Evolutionary conservation across 148 eudicot genomes (phyloP), one percentile per base, ranked within the genome.

Genomic region (Fagopyrum tataricum): DNA sequence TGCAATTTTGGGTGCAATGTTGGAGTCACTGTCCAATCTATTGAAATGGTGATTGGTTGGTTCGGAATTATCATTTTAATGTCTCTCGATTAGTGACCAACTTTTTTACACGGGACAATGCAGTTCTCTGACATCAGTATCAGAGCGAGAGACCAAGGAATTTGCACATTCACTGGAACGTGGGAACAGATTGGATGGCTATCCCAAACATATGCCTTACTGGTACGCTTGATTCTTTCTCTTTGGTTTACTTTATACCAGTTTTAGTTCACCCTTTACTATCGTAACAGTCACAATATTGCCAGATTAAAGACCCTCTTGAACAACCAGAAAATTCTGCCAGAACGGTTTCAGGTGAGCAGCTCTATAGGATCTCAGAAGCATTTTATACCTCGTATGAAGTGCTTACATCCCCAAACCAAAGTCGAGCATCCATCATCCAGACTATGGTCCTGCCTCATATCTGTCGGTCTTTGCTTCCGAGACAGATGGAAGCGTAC

Each of bases 161-260:
- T 94, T 39, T 83, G 90, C 77, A 72, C 87, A 37, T 86, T 76
- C 82, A 81, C 82, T 55, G 97, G 97, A 76, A 84, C 48, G 70
- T 84, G 90, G 93, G 97, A 91, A 78, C 81, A 81, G 59, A 87
- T 94, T 8, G 73, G 66, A 37, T 94, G 98, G 98, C 86, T 84
- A 66, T 96, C 97, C n/a, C 84, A 82, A 83, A 91, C 93, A 52
- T 87, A 83, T 82, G 83, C 93, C n/a, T 67, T 94, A 69, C 85
- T 83, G 82, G 98, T 94, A 89, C 59, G 79, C 80, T 78, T 81
- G 73, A 80, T 79, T 75, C 70, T 77, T 78, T 56, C 71, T 62
- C 71, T 73, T 76, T 61, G 20, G 0, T 53, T 61, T 58, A n/a
- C 31, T 55, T 2, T 40, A 31, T 31, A n/a, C 15, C 17, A 42